Percentiles rank a stretch among this genome's conserved stretches.
Conservation (phyloP, 306 rosid species). For the Oemleria cerasiformis region DNA sequence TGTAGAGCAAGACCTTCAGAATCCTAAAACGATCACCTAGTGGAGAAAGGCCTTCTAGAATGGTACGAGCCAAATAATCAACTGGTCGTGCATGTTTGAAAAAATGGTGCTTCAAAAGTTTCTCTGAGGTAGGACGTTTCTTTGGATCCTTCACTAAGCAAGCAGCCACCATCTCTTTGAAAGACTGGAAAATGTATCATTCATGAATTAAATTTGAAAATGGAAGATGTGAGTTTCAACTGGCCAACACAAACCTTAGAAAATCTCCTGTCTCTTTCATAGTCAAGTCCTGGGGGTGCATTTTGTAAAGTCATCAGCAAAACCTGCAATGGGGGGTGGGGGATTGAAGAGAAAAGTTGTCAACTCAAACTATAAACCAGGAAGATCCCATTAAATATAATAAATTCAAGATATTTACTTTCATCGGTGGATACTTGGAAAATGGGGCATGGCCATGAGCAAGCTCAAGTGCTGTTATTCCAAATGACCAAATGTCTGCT, state of each 20-base stretch:
- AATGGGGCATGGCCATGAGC: conserved; percentile 99
- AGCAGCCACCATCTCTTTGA: conserved; percentile 84
- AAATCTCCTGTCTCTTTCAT: conserved; percentile 92
- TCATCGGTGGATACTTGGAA: conserved; percentile 97
- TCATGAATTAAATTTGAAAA: conserved; percentile 26
- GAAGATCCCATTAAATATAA: conserved; percentile 15
- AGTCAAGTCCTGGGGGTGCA: conserved; percentile 99
- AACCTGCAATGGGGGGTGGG: conserved; percentile 58
- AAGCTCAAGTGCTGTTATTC: conserved; percentile 98
- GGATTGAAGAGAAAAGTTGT: conserved; percentile 10
- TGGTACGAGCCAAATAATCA: conserved; percentile 63
- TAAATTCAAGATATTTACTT: conserved; percentile 54
- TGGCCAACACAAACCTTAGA: conserved; percentile 72
- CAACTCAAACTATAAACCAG: conserved; percentile 19
- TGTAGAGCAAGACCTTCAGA: conserved; percentile 63
- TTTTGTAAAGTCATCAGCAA: conserved; percentile 94
- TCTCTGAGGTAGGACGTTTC: conserved; percentile 90
- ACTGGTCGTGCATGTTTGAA: conserved; percentile 69
- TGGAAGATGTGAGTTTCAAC: conserved; percentile 28
- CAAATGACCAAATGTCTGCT: conserved; percentile 98
- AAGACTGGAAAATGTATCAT: conserved; percentile 57
- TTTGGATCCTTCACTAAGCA: conserved; percentile 99
- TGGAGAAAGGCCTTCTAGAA: conserved; percentile 78
- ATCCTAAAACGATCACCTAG: conserved; percentile 83
- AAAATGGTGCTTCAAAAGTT: conserved; percentile 85